Base-by-base conservation (phyloP, 148 eudicot species). In the Simmondsia chinensis region DNA sequence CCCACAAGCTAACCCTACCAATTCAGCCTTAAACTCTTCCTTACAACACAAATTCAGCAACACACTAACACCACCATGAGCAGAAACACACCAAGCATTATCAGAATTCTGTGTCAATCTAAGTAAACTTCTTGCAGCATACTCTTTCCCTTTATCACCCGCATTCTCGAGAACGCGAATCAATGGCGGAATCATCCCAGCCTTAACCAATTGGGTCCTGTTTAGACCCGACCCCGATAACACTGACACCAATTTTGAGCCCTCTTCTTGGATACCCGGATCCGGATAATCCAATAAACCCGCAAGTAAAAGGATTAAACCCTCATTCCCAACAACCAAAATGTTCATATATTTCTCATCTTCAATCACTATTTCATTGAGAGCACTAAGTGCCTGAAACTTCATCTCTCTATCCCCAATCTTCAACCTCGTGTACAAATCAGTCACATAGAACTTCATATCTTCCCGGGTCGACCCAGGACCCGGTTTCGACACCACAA, bases 81-180 rank as follows among this genome's bases (percentile, higher is more conserved):
- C 93, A 0, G 94, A 85, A 45, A 91, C 43, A 2, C 88, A 74
- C 97, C 97, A 91, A 10, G 72, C 88, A 54, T 91, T 91, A 5
- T 82, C 83, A 0, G 83, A 76, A 54, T 91, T 91, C 60, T 65
- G 69, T 0, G 97, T 91, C 17, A 91, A 34, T 25, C 73, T 76
- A 54, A 25, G 34, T 44, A 91, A 60, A 58, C 83, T 64, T 52
- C 39, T 51, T 12, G 87, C 54, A 1, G 88, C 65, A 8, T 27
- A 52, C 33, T 56, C 71, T 56, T 68, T 85, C 30, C 72, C 74
- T 48, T 36, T 48, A 2, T 39, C 59, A 37, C 57, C 72, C 7
- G 81, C 94, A 11, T 25, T 33, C 28, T 85, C 97, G 5, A 91
- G 37, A 51, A 70, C 86, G 36, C 85, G 46, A 64, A 91, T 67